A percentile compares a stretch with the other conserved stretches of the same genome.
phyloP scores from a whole-genome alignment of 768 basidiomycete species.

The Suillus luteus region DNA sequence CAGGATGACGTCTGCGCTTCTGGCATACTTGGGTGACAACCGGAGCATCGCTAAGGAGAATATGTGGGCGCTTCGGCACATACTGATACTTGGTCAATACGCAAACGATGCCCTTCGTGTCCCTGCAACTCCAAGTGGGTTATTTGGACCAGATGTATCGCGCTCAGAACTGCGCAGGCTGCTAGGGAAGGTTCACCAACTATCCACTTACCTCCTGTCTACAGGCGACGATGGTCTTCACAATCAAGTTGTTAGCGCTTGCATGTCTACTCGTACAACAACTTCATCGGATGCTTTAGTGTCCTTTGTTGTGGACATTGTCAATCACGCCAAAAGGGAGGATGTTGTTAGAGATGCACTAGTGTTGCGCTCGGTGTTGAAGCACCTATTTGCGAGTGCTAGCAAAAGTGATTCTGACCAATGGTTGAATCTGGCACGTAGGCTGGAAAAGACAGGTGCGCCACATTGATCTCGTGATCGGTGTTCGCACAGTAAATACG shows the following conservation, averaged over 20 bases:
- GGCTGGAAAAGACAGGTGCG: slow-evolving; percentile 63
- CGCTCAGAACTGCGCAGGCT: slow-evolving; percentile 42
- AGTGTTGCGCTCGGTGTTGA: slow-evolving; percentile 61
- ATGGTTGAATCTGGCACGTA: slow-evolving; percentile 76
- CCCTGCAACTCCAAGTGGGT: slow-evolving; percentile 47
- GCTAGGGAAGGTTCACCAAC: slow-evolving; percentile 47
- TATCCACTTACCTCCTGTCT: slow-evolving; percentile 63
- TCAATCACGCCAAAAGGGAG: slow-evolving; percentile 31
- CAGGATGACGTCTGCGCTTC: slow-evolving; percentile 56
- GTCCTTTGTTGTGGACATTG: slow-evolving; percentile 36
- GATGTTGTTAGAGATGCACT: slow-evolving; percentile 59
- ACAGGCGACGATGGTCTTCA: slow-evolving; percentile 55
- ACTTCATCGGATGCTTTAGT: slow-evolving; percentile 23
- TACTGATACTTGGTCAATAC: slow-evolving; percentile 62
- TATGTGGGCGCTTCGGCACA: slow-evolving; percentile 69
- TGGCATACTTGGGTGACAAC: slow-evolving; percentile 57
- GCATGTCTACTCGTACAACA: slow-evolving; percentile 30
- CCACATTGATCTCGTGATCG: slow-evolving; percentile 9
- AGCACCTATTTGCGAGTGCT: slow-evolving; percentile 58
- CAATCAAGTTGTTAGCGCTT: slow-evolving; percentile 37
- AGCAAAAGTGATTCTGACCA: slow-evolving; percentile 67
- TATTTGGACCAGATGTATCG: slow-evolving; percentile 46
- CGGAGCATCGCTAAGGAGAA: slow-evolving; percentile 60
- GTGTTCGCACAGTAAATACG: slow-evolving; percentile 4
- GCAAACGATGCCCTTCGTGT: slow-evolving; percentile 62